Evolutionary conservation across 768 basidiomycete genomes (phyloP), one percentile per base, ranked within the genome.

Genomic region (Suillus placidus): DNA sequence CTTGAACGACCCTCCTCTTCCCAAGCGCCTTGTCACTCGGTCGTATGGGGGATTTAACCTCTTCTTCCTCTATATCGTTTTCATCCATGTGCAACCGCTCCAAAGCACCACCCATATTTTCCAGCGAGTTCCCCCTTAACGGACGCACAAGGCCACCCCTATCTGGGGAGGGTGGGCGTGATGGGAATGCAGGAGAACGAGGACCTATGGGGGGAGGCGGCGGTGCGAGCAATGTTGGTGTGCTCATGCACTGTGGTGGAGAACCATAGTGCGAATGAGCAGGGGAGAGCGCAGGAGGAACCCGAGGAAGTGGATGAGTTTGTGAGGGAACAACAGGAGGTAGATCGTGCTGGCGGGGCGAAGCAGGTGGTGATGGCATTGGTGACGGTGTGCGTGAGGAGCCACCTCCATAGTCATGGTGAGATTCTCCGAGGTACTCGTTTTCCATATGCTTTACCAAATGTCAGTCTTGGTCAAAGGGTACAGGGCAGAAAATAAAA

Each of bases 11-110:
- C 70, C 81, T 84, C 69, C 92, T 84, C 80, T 97, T 97, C 20
- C 95, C 95, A 2, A 95, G 83, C 4, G 95, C 94, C 75, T 96
- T 97, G 42, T 86, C 90, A 74, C 93, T 95, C 0, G 92, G 95
- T 68, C 83, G 82, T 13, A 82, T 71, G n/a, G 84, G 85, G 16
- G 79, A 75, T 58, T 62, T 67, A 16, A 71, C 61, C 5, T 80
- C 72, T 6, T 76, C 78, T 18, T 82, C 80, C 63, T 65, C 69
- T 30, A 23, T 58, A 64, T 42, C 30, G 18, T 71, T 67, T 18
- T 76, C 72, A 60, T 75, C 71, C 16, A 74, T 68, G 16, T 72
- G 70, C 60, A 79, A 69, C 47, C 70, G 71, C 55, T 76, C 74
- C 30, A 78, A 42, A 62, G 66, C 67, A 38, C 77, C 18, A 20